Conservation (phyloP, 805 yeast species). For the Lachancea kluyveri region DNA sequence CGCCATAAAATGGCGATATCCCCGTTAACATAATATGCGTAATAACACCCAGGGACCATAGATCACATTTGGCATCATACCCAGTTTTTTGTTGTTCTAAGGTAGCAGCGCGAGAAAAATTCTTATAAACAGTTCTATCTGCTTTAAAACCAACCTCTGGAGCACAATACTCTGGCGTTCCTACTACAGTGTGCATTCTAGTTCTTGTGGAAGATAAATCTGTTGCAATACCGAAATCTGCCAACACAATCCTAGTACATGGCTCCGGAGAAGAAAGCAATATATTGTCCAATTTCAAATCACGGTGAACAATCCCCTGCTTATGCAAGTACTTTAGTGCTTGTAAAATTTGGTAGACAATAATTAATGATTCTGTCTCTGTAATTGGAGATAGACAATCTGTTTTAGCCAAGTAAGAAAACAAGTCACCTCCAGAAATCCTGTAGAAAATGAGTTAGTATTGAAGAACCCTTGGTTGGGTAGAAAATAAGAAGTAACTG, state of each 20-base stretch:
- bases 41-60: conserved; percentile 66
- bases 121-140: conserved; percentile 23
- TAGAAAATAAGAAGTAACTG: too few species aligned
- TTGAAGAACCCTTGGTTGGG: too few species aligned
- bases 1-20: conserved; percentile 54
- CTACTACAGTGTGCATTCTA: conserved; percentile 47
- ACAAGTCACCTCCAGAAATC: conserved; percentile 54
- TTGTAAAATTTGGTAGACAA: conserved; percentile 48
- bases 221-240: conserved; percentile 63
- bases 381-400: conserved; percentile 36
- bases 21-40: conserved; percentile 56
- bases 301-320: conserved; percentile 56
- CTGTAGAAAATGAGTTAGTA: too few species aligned
- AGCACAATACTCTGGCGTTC: conserved; percentile 67
- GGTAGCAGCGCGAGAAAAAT: conserved; percentile 24
- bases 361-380: conserved; percentile 49
- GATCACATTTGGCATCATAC: conserved; percentile 53
- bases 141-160: conserved; percentile 56
- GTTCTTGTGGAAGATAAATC: conserved; percentile 23
- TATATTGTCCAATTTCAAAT: conserved; percentile 61
- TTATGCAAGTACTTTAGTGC: conserved; percentile 53
- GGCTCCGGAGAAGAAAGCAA: conserved; percentile 48
- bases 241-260: conserved; percentile 47
- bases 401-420: conserved; percentile 45
- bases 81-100: conserved; percentile 29